A percentile compares a stretch with the other conserved stretches of the same genome.
phyloP scores from a whole-genome alignment of 305 asterid genomes.

The Fraxinus paxiana region DNA sequence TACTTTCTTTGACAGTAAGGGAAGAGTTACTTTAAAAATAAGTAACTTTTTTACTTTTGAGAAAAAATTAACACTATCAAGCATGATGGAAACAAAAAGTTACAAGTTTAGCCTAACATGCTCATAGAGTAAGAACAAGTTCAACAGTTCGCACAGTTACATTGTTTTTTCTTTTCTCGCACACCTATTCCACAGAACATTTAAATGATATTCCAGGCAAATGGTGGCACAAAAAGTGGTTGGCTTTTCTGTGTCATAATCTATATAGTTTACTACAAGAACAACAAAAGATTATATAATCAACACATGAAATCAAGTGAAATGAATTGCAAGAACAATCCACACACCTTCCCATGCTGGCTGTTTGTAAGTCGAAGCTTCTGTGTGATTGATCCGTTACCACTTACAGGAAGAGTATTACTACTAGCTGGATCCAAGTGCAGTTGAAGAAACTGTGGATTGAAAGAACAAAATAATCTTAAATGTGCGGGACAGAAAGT shows the following conservation, averaged over 20 bases:
- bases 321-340: slow-evolving; percentile 3
- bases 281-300: background rate
- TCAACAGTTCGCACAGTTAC: background rate
- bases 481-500: background rate
- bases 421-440: slow-evolving; percentile 96
- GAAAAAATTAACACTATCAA: background rate
- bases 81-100: background rate
- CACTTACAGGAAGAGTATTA: slow-evolving; percentile 67
- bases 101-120: background rate
- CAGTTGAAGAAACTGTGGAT: slow-evolving; percentile 76
- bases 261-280: background rate
- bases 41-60: background rate
- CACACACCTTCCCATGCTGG: slow-evolving; percentile 86
- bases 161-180: background rate
- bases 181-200: background rate
- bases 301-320: background rate
- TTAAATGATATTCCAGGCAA: background rate
- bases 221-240: background rate
- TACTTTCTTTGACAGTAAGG: background rate
- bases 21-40: background rate
- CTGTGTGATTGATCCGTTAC: slow-evolving; percentile 64
- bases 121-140: background rate
- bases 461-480: slow-evolving; percentile 15
- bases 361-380: slow-evolving; percentile 72
- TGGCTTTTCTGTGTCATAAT: background rate